Base-by-base conservation (phyloP, 148 eudicot species). In the Nyssa sinensis region DNA sequence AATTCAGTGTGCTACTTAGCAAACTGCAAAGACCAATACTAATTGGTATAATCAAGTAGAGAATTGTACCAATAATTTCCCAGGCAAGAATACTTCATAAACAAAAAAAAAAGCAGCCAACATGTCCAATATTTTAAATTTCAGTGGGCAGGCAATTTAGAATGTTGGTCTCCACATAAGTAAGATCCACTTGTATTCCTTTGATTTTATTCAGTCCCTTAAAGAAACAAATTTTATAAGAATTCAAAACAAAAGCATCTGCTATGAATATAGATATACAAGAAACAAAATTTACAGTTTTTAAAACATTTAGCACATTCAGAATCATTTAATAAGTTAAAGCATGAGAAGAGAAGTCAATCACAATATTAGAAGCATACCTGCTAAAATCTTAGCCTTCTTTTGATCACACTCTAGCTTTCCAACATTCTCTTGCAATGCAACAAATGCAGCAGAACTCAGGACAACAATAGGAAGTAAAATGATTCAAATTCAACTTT, bases 371-470 rank as follows among this genome's bases (percentile, higher is more conserved):
- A n/a, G 14, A n/a, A 70, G 68, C 0, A 13, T 86, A 90, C 99
- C 97, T 75, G 99, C 99, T 75, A 96, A 88, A 29, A 32, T n/a
- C 77, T 89, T 91, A 13, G 99, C 89, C 27, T 88, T 96, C 77
- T 85, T 86, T 78, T 95, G 99, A 84, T 96, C 99, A 59, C 53
- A 77, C 69, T 83, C 88, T 27, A 96, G 93, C 79, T 93, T 93
- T 70, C 2, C 47, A 19, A 88, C 90, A 77, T 91, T 96, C 71
- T 95, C 97, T 77, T 87, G 85, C 78, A 96, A 41, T 23, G 97
- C 99, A 71, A 93, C 92, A n/a, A 91, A 75, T 31, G 91, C 99
- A 75, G 99, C 97, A 74, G 99, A 98, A 41, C 98, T 93, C 41
- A 96, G 69, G 65, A 91, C 76, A n/a, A n/a, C n/a, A n/a, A n/a